phyloP scores from a whole-genome alignment of 805 yeast genomes.

The Candida orba region DNA sequence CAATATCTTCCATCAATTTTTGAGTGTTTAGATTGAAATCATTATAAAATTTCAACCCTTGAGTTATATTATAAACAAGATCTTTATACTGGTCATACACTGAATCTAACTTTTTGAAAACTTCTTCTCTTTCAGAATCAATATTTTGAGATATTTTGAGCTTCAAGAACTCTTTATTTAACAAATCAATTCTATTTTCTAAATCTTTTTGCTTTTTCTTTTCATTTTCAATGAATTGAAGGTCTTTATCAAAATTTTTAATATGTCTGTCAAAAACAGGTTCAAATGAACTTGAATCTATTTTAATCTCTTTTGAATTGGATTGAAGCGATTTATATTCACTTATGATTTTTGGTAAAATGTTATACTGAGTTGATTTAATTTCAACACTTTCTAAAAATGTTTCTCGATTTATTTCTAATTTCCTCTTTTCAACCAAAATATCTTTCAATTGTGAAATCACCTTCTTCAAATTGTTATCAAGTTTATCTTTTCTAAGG shows the following conservation, averaged over 20 bases:
- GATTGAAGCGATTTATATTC: conserved; percentile 32
- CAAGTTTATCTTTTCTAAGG: conserved; percentile 23
- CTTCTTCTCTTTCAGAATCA: conserved; percentile 32
- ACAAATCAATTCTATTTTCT: conserved; percentile 30
- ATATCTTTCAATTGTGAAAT: conserved; percentile 28
- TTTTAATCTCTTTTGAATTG: conserved; percentile 10
- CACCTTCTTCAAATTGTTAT: conserved; percentile 30
- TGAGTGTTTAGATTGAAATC: conserved; percentile 46
- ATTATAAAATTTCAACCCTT: conserved; percentile 66
- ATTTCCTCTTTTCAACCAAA: conserved; percentile 25
- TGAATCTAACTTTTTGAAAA: conserved; percentile 40
- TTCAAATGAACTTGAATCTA: conserved; percentile 31
- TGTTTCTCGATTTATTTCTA: conserved; percentile 32
- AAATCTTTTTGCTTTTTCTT: conserved; percentile 31
- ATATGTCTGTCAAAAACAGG: conserved; percentile 36
- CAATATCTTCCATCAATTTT: conserved; percentile 40
- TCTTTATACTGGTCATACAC: conserved; percentile 31
- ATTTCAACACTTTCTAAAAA: conserved; percentile 36
- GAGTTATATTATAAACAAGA: conserved; percentile 50
- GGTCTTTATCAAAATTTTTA: conserved; percentile 41
- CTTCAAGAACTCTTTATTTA: conserved; percentile 25
- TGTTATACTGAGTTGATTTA: conserved; percentile 38
- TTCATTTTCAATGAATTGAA: conserved; percentile 38
- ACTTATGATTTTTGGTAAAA: conserved; percentile 46
- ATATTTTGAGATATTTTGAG: conserved; percentile 13